Conservation (phyloP, 2,329 filamentous ascomycete species). For the Penicillium brevicompactum region DNA sequence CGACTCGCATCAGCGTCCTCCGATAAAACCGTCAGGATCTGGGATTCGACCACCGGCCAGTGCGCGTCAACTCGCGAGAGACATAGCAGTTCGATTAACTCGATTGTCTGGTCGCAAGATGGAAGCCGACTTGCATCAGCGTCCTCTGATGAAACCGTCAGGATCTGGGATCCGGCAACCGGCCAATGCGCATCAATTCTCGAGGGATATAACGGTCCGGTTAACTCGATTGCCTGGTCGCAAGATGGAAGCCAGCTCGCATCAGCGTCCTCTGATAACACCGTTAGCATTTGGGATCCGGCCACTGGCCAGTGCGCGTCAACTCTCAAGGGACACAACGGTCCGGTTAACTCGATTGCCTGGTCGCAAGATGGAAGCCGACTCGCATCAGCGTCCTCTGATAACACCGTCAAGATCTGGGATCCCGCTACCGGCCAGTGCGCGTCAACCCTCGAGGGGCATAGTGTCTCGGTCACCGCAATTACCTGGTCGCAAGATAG, state of each 20-base stretch:
- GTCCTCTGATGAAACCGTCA: constrained; percentile 25
- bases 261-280: background rate
- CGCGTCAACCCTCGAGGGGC: background rate
- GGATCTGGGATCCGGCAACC: constrained; percentile 42
- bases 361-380: constrained; percentile 10
- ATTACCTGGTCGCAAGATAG: background rate
- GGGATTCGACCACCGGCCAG: background rate
- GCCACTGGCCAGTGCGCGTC: constrained; percentile 12
- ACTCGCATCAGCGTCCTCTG: constrained; percentile 3
- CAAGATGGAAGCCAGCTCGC: background rate
- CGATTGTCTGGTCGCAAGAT: constrained; percentile 29
- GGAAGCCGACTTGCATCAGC: constrained; percentile 24
- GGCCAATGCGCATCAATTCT: constrained; percentile 12
- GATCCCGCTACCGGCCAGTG: constrained; percentile 1
- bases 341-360: constrained; percentile 2
- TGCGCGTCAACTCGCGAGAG: constrained; percentile 7
- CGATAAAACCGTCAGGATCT: constrained; percentile 6
- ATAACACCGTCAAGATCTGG: constrained; percentile 10
- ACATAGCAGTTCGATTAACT: constrained; percentile 10
- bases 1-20: constrained; percentile 3
- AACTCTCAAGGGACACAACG: constrained; percentile 18
- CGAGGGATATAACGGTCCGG: background rate
- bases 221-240: background rate
- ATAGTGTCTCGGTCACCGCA: background rate
- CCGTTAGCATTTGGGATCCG: constrained; percentile 3